Base-by-base conservation (phyloP, 1,284 basidiomycete genomes). In the Athelia psychrophila region DNA sequence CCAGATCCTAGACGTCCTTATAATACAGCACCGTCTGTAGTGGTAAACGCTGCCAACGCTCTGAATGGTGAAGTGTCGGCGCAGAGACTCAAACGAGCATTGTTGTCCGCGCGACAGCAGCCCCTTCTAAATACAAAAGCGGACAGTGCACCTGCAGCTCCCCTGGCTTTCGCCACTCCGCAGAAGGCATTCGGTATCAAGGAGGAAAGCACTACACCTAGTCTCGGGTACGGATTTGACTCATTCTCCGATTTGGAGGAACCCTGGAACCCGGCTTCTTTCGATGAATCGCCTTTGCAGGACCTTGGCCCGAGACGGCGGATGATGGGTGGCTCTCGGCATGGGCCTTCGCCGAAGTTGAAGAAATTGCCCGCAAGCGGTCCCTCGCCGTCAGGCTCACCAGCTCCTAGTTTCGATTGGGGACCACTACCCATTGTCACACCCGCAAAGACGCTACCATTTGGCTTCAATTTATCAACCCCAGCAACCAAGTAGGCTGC, bases 41-140 rank as follows among this genome's bases (percentile, higher is more conserved):
- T 86, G 0, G 73, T 77, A 5, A 84, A 83, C 2, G 89, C 89
- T 0, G 87, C 88, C 1, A 86, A 86, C 2, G 88, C 90, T 18
- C 71, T 93, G 47, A 88, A 89, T 54, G 85, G 88, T 0, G 91
- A 93, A 67, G 75, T 85, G 19, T 80, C 85, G 18, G 86, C 87
- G 2, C 76, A 81, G 51, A 79, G 76, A 52, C 73, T 93, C 47
- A 92, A 91, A 67, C 75, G 75, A 3, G 83, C 83, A 0, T 71
- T 93, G n/a, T 64, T 90, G 22, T 66, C 72, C 2, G 76, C 74
- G 0, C 78, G 89, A 38, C 77, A 74, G 52, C 77, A 83, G 57
- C 88, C 88, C 0, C 64, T 88, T 36, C 65, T 90, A 42, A 91
- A 88, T 61, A 79, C 69, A 6, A 77, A 74, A 52, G 83, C 77